phyloP scores from a whole-genome alignment of 2,329 filamentous ascomycete genomes.

The Aspergillus aculeatus region DNA sequence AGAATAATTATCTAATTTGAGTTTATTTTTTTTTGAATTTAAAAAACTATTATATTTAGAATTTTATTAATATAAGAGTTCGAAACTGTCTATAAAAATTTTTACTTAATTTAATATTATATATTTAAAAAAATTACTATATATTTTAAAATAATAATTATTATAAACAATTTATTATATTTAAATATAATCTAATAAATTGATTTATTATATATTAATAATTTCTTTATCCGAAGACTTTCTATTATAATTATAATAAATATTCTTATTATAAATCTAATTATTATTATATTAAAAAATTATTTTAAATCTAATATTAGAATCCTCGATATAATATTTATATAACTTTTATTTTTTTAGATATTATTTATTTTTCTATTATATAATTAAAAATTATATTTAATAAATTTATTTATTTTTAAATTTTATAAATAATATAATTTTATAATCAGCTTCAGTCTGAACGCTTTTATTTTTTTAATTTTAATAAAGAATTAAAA shows the following conservation, averaged over 20 bases:
- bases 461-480: background rate
- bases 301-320: background rate
- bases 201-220: background rate
- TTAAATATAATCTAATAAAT: background rate
- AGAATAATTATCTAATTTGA: background rate
- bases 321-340: background rate
- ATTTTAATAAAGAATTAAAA: background rate
- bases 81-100: background rate
- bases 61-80: background rate
- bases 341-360: background rate
- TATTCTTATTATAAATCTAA: background rate
- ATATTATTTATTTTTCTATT: background rate
- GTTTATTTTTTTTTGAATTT: background rate
- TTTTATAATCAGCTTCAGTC: background rate
- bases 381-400: no score
- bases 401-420: background rate
- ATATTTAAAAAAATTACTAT: no score
- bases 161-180: background rate
- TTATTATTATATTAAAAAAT: background rate
- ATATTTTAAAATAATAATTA: background rate
- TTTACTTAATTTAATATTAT: background rate
- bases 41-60: background rate
- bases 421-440: background rate
- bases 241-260: background rate
- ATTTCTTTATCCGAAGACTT: background rate